Base-by-base conservation (phyloP, 2,329 filamentous ascomycete species). In the Paradendryphiella salina region DNA sequence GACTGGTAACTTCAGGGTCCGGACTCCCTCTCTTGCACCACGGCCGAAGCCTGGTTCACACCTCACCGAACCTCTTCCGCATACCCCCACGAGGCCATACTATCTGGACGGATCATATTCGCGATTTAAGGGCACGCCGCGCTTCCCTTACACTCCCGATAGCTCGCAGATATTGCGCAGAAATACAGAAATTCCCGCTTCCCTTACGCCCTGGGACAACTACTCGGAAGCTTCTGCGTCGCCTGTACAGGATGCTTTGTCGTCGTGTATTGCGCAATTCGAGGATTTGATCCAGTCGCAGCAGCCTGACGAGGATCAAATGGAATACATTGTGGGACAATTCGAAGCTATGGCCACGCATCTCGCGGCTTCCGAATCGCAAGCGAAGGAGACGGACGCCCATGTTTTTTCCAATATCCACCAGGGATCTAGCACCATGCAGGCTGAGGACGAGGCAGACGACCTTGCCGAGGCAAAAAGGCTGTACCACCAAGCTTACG, bases 101-200 rank as follows among this genome's bases (percentile, higher is more conserved):
- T 56, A 40, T 37, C 51, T 52, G 6, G 48, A 54, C 8, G 46
- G 54, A 2, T 34, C 54, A 8, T 47, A 63, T 9, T 41, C 48
- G 17, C 15, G 6, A 3, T 20, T 26, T 2, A 36, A 32, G 17
- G 61, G 53, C 37, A 50, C 58, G 13, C 57, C 59, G 37, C 63
- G 56, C 45, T 71, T 70, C 46, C 69, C 66, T 4, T 70, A 69
- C 50, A 70, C 68, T 0, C 69, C 68, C 11, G 67, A 72, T 32
- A 66, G 60, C 52, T 61, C 62, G 18, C 61, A 60, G 48, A 59
- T 63, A 14, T 32, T 64, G 18, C 58, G 56, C 28, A 37, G 58
- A 35, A 54, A 50, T 21, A 60, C 50, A n/a, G 39, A 57, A 29
- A 35, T 54, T 42, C 31, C 53, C 10, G 50, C 58, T 7, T 61